Conservation (phyloP, 1,139 yeast genomes). For the Suhomyces maxii region DNA sequence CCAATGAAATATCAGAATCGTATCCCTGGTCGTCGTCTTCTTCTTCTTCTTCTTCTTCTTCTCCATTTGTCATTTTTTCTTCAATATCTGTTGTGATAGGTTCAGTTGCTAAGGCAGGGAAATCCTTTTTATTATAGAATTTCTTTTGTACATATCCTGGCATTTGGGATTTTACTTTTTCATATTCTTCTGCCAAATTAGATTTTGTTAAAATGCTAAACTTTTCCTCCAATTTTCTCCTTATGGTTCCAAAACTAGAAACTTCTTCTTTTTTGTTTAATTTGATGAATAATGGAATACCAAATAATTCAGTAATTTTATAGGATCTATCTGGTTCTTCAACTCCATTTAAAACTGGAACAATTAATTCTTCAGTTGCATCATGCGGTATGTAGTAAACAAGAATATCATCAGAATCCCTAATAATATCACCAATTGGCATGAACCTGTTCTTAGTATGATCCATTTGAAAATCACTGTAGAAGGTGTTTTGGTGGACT, state of each 20-base stretch:
- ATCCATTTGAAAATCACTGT: conserved; percentile 64
- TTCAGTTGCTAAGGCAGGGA: conserved; percentile 23
- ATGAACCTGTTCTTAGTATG: conserved; percentile 59
- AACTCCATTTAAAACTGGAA: conserved; percentile 68
- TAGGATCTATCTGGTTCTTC: conserved; percentile 44
- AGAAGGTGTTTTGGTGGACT: conserved; percentile 67
- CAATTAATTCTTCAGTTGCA: conserved; percentile 46
- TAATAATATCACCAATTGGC: conserved; percentile 70
- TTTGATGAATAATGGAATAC: conserved; percentile 73
- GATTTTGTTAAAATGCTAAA: conserved; percentile 27
- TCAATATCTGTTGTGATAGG: background rate
- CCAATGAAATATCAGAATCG: conserved; percentile 51
- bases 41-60: conserved; percentile 4
- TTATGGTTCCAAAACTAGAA: conserved; percentile 50
- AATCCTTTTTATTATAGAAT: conserved; percentile 34
- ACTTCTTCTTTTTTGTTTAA: conserved; percentile 51
- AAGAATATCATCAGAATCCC: conserved; percentile 61
- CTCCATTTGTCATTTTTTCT: background rate
- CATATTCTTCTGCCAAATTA: conserved; percentile 26
- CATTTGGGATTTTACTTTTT: conserved; percentile 17
- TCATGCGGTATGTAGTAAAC: conserved; percentile 65
- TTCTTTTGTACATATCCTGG: conserved; percentile 16
- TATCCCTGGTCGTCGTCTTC: conserved; percentile 28
- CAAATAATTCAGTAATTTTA: conserved; percentile 48
- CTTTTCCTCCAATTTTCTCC: conserved; percentile 53